Percentiles rank a stretch among this genome's conserved stretches.
Evolutionary conservation across 176 grass and related monocot genomes (phyloP).

Genomic region (Calamus simplicifolius): DNA sequence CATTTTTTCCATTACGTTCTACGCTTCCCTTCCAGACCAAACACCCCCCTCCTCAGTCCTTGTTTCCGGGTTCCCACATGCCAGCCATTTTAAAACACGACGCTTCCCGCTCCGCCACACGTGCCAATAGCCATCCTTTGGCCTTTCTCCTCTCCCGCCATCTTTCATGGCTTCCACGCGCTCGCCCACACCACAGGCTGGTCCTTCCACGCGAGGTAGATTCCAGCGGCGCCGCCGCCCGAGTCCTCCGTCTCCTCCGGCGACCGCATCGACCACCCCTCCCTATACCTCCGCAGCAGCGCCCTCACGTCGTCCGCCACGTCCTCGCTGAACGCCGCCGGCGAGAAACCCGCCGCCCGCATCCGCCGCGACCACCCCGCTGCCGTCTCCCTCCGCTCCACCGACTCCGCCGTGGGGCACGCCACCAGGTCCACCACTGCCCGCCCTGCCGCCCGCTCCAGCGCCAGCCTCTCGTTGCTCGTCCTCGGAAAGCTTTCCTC

Average conservation of each 20-base stretch:
- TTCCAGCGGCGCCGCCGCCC: slow-evolving; percentile 44
- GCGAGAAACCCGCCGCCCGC: slow-evolving; percentile 29
- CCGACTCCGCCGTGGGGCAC: slow-evolving; percentile 41
- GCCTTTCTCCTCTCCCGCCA: background rate
- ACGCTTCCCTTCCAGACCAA: too few species aligned
- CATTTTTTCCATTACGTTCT: too few species aligned
- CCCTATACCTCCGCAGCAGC: slow-evolving; percentile 3
- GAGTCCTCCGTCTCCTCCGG: slow-evolving; percentile 34
- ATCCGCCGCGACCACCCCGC: background rate
- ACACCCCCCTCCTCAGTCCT: too few species aligned
- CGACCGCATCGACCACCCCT: slow-evolving; percentile 40
- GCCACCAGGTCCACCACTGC: slow-evolving; percentile 62
- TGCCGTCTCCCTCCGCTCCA: slow-evolving; percentile 6
- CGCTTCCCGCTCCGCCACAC: slow-evolving; percentile 9
- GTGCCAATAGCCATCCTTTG: background rate
- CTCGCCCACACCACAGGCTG: slow-evolving; percentile 95
- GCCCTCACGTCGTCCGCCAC: slow-evolving; percentile 25
- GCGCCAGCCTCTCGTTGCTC: slow-evolving; percentile 74
- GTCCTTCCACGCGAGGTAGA: slow-evolving; percentile 90
- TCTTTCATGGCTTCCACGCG: slow-evolving; percentile 63
- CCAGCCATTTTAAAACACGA: slow-evolving; percentile 17
- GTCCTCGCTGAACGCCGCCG: slow-evolving; percentile 38
- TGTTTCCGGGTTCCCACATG: too few species aligned
- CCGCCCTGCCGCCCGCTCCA: slow-evolving; percentile 42
- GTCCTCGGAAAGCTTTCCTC: slow-evolving; percentile 86